Evolutionary conservation across 805 yeast genomes (phyloP).

Genomic region (Citeromyces nyonsensis): DNA sequence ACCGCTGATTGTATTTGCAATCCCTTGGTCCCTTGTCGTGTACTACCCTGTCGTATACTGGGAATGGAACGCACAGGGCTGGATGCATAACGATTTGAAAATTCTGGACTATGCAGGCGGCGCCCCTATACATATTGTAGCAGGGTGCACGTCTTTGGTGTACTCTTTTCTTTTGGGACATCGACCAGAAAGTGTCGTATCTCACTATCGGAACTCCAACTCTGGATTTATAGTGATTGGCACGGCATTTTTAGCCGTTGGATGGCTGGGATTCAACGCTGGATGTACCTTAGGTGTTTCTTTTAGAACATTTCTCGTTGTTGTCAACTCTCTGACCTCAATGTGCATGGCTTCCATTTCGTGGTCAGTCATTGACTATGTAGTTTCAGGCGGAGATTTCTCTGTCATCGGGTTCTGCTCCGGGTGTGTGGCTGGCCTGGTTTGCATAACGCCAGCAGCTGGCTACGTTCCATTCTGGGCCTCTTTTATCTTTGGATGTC

Average conservation of each 20-base stretch:
- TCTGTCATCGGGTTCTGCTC: slow-evolving; percentile 88
- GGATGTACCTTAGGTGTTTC: slow-evolving; percentile 71
- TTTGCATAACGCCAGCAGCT: slow-evolving; percentile 89
- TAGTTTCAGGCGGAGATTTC: slow-evolving; percentile 58
- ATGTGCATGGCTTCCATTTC: slow-evolving; percentile 74
- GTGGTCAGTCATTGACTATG: slow-evolving; percentile 74
- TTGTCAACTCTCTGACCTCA: slow-evolving; percentile 69
- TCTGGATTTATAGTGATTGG: slow-evolving; percentile 74
- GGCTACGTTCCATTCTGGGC: slow-evolving; percentile 82
- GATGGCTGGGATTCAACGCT: slow-evolving; percentile 89
- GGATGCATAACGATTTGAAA: slow-evolving; percentile 67
- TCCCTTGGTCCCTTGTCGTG: slow-evolving; percentile 76
- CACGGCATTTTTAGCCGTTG: slow-evolving; percentile 68
- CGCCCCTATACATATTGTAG: slow-evolving; percentile 78
- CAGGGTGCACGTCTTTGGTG: slow-evolving; percentile 81
- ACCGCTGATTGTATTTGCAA: slow-evolving; percentile 64
- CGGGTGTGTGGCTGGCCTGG: slow-evolving; percentile 82
- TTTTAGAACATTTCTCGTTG: slow-evolving; percentile 61
- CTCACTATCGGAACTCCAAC: slow-evolving; percentile 78
- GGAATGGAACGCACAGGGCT: slow-evolving; percentile 84
- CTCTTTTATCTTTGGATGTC: slow-evolving; percentile 61
- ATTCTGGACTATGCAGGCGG: slow-evolving; percentile 91
- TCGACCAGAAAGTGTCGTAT: slow-evolving; percentile 45
- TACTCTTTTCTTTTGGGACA: slow-evolving; percentile 62
- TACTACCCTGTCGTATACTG: slow-evolving; percentile 84